phyloP scores from a whole-genome alignment of 2,329 filamentous ascomycete species.

The Aaosphaeria arxii region DNA sequence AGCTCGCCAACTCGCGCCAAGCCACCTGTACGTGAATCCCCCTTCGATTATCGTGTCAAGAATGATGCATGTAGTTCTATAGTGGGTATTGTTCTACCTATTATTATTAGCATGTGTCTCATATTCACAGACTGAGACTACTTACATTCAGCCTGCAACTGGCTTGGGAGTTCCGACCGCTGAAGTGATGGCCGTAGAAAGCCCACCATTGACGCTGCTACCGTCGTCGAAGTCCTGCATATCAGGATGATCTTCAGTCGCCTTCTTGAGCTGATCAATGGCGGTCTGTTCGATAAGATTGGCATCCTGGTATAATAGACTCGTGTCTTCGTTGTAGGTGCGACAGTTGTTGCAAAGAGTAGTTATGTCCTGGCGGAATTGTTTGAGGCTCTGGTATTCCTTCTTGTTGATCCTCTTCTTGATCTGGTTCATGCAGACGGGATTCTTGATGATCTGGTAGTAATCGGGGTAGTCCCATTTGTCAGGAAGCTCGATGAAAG shows the following conservation, averaged over 20 bases:
- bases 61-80: too few species aligned
- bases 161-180: constrained; percentile 31
- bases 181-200: constrained; percentile 29
- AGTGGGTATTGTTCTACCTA: too few species aligned
- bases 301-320: constrained; percentile 86
- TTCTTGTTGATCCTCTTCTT: constrained; percentile 94
- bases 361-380: constrained; percentile 78
- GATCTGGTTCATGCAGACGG: constrained; percentile 96
- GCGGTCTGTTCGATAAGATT: constrained; percentile 75
- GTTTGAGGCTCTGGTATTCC: constrained; percentile 78
- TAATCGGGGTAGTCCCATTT: constrained; percentile 92
- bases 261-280: constrained; percentile 52
- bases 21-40: too few species aligned
- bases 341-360: constrained; percentile 87
- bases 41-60: too few species aligned
- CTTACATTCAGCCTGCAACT: constrained; percentile 1
- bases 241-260: constrained; percentile 54
- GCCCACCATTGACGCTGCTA: constrained; percentile 48
- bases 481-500: constrained; percentile 87
- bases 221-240: constrained; percentile 57
- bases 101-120: too few species aligned
- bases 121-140: too few species aligned
- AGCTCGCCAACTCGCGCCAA: too few species aligned
- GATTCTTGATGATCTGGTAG: constrained; percentile 86
- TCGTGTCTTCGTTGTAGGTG: constrained; percentile 95